Evolutionary conservation across 495 filamentous ascomycete genomes (phyloP).

Genomic region (Podospora pseudopauciseta): DNA sequence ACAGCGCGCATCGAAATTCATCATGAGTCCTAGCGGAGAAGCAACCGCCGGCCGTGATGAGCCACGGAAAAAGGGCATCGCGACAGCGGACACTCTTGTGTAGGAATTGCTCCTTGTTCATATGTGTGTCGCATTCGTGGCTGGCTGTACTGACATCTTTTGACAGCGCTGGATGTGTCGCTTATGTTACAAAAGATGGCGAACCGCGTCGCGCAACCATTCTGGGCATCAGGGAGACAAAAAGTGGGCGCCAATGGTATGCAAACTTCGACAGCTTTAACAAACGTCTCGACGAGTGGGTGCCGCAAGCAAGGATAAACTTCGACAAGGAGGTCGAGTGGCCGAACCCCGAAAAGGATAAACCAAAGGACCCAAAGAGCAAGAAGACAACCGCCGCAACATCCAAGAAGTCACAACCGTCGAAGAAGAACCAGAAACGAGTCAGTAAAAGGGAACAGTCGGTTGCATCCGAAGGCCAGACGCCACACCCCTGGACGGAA

Average conservation of each 20-base stretch:
- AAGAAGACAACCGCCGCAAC: conserved; percentile 39
- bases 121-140: conserved; percentile 7
- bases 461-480: conserved; percentile 43
- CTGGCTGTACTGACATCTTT: neutral
- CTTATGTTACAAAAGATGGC: conserved; percentile 60
- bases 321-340: conserved; percentile 59
- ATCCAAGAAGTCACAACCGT: conserved; percentile 45
- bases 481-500: conserved; percentile 45
- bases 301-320: conserved; percentile 74
- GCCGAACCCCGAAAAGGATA: conserved; percentile 56
- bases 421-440: conserved; percentile 56
- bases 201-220: conserved; percentile 90
- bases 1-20: conserved; percentile 21
- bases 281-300: conserved; percentile 98
- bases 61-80: conserved; percentile 67
- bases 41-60: conserved; percentile 44
- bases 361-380: conserved; percentile 49
- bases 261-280: conserved; percentile 99
- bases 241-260: conserved; percentile 81
- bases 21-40: conserved; percentile 45
- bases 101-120: conserved; percentile 29
- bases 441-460: conserved; percentile 48
- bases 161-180: conserved; percentile 47
- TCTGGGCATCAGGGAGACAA: conserved; percentile 77
- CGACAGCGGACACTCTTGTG: conserved; percentile 74